These are phyloP conservation scores for Pisolithus thermaeus DNA, from an alignment of 1,284 basidiomycete species.

Conservation along the genomic window DNA sequence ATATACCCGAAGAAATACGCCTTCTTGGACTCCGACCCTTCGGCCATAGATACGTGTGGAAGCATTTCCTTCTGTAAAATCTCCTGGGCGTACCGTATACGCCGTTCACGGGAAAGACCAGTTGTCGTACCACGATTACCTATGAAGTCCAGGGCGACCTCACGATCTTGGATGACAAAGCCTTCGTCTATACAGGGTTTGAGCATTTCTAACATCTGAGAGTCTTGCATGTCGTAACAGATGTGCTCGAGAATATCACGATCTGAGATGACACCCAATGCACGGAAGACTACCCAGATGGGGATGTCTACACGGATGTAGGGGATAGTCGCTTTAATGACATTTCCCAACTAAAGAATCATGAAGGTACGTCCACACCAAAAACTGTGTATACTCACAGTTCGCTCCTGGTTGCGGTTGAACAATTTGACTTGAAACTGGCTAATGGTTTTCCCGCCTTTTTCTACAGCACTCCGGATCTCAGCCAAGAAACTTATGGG, in stretches of 20 bases:
- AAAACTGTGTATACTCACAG: conserved; percentile 45
- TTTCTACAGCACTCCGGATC: conserved; percentile 97
- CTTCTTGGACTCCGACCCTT: conserved; percentile 97
- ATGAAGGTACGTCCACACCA: conserved; percentile 3
- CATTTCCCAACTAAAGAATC: conserved; percentile 67
- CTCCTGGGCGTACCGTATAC: conserved; percentile 95
- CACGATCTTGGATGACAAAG: conserved; percentile 96
- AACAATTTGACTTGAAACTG: conserved; percentile 99
- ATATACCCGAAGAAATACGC: conserved; percentile 99
- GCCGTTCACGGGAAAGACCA: conserved; percentile 86
- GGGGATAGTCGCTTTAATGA: conserved; percentile 96
- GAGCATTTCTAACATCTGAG: conserved; percentile 95
- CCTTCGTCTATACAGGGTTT: conserved; percentile 99
- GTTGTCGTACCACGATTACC: conserved; percentile 97
- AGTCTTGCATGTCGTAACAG: conserved; percentile 96
- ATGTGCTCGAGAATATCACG: conserved; percentile 98
- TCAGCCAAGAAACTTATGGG: conserved; percentile 96
- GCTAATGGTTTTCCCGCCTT: conserved; percentile 97
- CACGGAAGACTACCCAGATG: conserved; percentile 98
- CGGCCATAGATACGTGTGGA: conserved; percentile 94
- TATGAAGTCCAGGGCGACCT: conserved; percentile 96
- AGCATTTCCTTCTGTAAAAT: conserved; percentile 99
- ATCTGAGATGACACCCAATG: conserved; percentile 96
- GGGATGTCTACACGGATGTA: conserved; percentile 99
- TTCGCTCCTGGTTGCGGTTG: conserved; percentile 82